Conservation (phyloP, 2,329 filamentous ascomycete species). For the Exserohilum rostratum region DNA sequence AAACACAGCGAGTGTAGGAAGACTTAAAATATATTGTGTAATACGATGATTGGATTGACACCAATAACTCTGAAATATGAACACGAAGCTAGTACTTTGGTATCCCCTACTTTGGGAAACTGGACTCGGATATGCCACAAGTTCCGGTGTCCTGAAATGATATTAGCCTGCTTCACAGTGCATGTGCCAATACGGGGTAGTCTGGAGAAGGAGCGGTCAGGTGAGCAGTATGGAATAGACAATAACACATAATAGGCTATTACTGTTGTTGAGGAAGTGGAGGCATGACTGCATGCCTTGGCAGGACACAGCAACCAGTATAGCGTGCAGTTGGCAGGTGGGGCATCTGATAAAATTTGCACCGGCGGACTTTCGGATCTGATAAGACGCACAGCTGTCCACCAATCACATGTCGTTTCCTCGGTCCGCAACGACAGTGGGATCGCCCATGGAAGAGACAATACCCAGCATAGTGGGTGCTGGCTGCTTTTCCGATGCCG, state of each 20-base stretch:
- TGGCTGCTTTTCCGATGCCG: constrained; percentile 22
- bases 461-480: not conserved
- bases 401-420: constrained; percentile 3
- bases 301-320: not conserved
- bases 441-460: constrained; percentile 1
- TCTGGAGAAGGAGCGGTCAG: not conserved
- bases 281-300: not conserved
- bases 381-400: constrained; percentile 1
- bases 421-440: constrained; percentile 5
- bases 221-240: too few species aligned
- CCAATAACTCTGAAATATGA: too few species aligned
- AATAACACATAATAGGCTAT: not conserved
- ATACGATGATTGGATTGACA: constrained; percentile 5
- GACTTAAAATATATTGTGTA: too few species aligned
- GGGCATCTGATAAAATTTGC: constrained; percentile 20
- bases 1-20: too few species aligned
- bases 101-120: too few species aligned
- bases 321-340: not conserved
- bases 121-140: too few species aligned
- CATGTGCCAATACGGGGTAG: not conserved
- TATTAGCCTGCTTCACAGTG: too few species aligned
- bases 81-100: too few species aligned
- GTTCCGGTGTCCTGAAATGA: too few species aligned
- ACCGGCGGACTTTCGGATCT: constrained; percentile 13
- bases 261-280: not conserved